Percentiles rank a stretch among this genome's conserved stretches.
Evolutionary conservation across 768 basidiomycete species (phyloP).

Genomic region (Paxillus ammoniavirescens): DNA sequence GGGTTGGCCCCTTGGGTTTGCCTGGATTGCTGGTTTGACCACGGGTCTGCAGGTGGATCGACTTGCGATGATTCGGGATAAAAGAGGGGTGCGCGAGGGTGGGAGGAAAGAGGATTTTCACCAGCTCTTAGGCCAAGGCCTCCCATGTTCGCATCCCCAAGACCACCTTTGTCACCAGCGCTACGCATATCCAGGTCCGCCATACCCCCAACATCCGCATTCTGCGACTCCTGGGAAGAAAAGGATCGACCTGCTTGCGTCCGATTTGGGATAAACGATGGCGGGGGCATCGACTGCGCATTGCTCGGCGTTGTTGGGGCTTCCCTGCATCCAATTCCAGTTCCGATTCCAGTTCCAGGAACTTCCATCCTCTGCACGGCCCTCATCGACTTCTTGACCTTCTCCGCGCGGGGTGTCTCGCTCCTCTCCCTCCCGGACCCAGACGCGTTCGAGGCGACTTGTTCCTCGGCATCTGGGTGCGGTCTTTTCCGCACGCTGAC

Average conservation of each 20-base stretch:
- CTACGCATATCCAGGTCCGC: slow-evolving; percentile 6
- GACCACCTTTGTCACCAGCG: background rate
- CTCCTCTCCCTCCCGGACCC: slow-evolving; percentile 12
- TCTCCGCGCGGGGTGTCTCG: slow-evolving; percentile 47
- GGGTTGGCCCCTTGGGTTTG: slow-evolving; percentile 13
- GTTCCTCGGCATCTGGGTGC: slow-evolving; percentile 21
- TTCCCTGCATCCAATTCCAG: slow-evolving; percentile 7
- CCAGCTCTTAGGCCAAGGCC: slow-evolving; percentile 2
- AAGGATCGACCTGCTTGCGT: slow-evolving; percentile 9
- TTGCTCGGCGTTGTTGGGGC: slow-evolving; percentile 15
- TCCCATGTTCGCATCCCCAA: background rate
- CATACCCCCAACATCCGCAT: slow-evolving; percentile 14
- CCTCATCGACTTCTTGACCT: slow-evolving; percentile 39
- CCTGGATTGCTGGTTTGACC: background rate
- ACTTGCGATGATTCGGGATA: slow-evolving; percentile 25
- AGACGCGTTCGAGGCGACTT: slow-evolving; percentile 27
- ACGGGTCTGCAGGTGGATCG: slow-evolving; percentile 4
- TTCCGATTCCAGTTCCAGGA: slow-evolving; percentile 5
- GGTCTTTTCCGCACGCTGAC: slow-evolving; percentile 20
- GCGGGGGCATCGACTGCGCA: slow-evolving; percentile 42
- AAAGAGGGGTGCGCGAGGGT: slow-evolving; percentile 17
- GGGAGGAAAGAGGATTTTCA: slow-evolving; percentile 4
- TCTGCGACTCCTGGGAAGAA: slow-evolving; percentile 16
- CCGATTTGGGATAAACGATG: slow-evolving; percentile 20
- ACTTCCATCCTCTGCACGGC: slow-evolving; percentile 33